Percentiles rank a stretch among this genome's conserved stretches.
These are phyloP conservation scores for Chlamydomonas sphaeroides DNA, from an alignment of 139 green algal genomes.

Conservation along the genomic window DNA sequence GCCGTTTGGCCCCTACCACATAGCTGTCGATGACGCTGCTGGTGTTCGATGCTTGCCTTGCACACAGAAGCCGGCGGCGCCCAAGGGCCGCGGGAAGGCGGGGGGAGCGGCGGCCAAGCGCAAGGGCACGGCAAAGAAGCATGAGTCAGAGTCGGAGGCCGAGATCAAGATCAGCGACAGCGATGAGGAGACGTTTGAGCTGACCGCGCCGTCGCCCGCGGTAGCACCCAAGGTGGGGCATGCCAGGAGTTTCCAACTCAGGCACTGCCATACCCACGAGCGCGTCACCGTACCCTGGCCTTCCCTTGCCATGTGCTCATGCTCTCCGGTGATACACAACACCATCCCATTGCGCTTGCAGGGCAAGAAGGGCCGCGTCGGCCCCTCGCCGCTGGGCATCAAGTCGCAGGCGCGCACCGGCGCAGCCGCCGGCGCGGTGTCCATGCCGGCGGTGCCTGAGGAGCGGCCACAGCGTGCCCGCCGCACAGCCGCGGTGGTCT, in stretches of 20 bases:
- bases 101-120: conserved; percentile 20
- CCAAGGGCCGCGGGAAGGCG: conserved; percentile 15
- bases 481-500: conserved; percentile 15
- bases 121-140: conserved; percentile 9
- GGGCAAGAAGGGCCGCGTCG: conserved; percentile 60
- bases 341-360: too few relatives aligned
- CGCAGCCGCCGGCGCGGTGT: not conserved
- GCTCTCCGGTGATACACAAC: too few relatives aligned
- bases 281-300: too few relatives aligned
- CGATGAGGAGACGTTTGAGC: conserved; percentile 58
- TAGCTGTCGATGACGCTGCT: too few relatives aligned
- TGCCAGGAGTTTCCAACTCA: too few relatives aligned
- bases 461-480: conserved; percentile 39
- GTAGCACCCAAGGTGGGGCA: conserved; percentile 54
- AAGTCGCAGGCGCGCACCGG: conserved; percentile 33
- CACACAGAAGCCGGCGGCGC: not conserved
- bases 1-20: too few relatives aligned
- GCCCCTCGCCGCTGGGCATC: conserved; percentile 50
- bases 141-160: not conserved
- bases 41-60: too few relatives aligned
- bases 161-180: conserved; percentile 35
- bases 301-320: too few relatives aligned
- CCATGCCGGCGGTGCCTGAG: conserved; percentile 21
- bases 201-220: conserved; percentile 61
- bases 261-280: too few relatives aligned